Base-by-base conservation (phyloP, 345 rosid genomes). In the Eucalyptus tenuipes region DNA sequence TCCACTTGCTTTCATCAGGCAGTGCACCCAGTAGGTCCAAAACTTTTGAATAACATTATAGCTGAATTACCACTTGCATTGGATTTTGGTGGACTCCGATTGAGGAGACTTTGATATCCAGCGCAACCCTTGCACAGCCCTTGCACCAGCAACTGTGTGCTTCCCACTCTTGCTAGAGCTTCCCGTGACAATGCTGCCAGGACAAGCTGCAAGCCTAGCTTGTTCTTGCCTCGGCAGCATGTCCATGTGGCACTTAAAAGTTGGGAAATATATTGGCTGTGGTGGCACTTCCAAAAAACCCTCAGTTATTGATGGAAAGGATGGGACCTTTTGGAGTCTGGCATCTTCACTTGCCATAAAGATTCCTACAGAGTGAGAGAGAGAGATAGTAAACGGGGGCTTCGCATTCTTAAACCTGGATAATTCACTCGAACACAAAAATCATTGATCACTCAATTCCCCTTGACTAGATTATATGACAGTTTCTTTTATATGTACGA, bases 1-100 rank as follows among this genome's bases (percentile, higher is more conserved):
- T 92, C 92, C 37, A 92, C 90, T 53, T 88, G 87, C 87, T 88
- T 91, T 68, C 90, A 53, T 79, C 92, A 91, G 31, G 87, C n/a
- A 33, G 29, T 50, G 85, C 91, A 92, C 85, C 93, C 16, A 44
- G 37, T 71, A 33, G 87, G 86, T 55, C 11, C 66, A 52, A 75
- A 40, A 75, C 15, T 71, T 18, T 71, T 37, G 4, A 71, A 71
- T 22, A 71, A 18, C 45, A 33, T 2, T 33, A 20, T 7, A 22
- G 44, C 40, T 42, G 49, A 49, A 45, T 88, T 33, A 25, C 85
- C 49, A 86, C 13, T 49, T 89, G 31, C 18, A 86, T 75, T 33
- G 49, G 64, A 49, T 75, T 50, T 71, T 5, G 82, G 31, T 29
- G 29, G 16, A 61, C 17, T 29, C 22, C 37, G 33, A 50, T 29